Evolutionary conservation across 2,329 filamentous ascomycete genomes (phyloP).

Genomic region (Corniculantispora saksenae): DNA sequence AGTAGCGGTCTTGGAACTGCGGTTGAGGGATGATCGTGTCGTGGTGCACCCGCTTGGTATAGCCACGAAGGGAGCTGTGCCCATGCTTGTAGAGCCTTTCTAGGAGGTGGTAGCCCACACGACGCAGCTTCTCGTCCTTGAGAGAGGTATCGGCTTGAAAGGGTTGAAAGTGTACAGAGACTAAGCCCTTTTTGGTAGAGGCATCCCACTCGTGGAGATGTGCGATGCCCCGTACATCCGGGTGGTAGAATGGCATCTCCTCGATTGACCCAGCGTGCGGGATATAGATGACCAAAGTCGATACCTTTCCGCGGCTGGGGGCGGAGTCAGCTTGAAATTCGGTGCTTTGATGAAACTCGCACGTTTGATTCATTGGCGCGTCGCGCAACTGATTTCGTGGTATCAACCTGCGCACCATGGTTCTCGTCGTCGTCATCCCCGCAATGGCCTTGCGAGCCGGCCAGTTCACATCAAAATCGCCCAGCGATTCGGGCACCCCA

Average conservation of each 20-base stretch:
- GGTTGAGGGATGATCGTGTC: constrained; percentile 78
- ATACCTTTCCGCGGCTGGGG: constrained; percentile 20
- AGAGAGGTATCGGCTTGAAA: constrained; percentile 36
- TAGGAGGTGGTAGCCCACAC: constrained; percentile 70
- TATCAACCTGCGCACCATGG: constrained; percentile 74
- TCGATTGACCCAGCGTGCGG: constrained; percentile 66
- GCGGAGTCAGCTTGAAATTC: constrained; percentile 29
- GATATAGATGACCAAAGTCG: constrained; percentile 66
- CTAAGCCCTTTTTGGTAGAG: constrained; percentile 42
- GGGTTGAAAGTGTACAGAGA: constrained; percentile 63
- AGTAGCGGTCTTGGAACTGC: constrained; percentile 79
- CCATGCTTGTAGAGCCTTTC: constrained; percentile 73
- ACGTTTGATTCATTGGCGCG: constrained; percentile 76
- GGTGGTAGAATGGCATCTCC: constrained; percentile 86
- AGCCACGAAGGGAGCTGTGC: constrained; percentile 63
- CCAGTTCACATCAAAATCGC: constrained; percentile 32
- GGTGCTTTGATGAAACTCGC: constrained; percentile 61
- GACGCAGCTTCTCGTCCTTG: constrained; percentile 52
- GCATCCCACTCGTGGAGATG: constrained; percentile 70
- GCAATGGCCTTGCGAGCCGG: constrained; percentile 23
- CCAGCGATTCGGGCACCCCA: not conserved
- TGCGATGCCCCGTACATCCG: constrained; percentile 70
- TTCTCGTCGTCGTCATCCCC: constrained; percentile 51
- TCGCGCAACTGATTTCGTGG: constrained; percentile 81
- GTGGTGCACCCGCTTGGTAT: constrained; percentile 81